Conservation (phyloP, 75 land plant genomes). For the Picea glauca region DNA sequence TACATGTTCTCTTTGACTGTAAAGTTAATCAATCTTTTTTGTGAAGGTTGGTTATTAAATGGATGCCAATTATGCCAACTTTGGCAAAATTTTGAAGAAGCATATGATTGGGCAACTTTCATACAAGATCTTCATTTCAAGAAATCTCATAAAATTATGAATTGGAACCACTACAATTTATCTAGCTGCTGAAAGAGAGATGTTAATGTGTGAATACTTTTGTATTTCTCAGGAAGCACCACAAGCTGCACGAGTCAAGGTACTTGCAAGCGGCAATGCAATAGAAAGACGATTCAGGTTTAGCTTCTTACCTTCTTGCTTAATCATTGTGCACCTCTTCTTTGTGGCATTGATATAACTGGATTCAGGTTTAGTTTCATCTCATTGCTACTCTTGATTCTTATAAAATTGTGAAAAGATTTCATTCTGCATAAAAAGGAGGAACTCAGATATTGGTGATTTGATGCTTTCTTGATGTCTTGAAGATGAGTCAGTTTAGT, state of each 20-base stretch:
- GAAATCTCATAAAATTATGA: background rate
- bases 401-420: background rate
- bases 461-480: background rate
- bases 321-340: background rate
- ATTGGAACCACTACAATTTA: background rate
- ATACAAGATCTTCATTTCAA: background rate
- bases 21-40: background rate
- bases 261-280: constrained; percentile 89
- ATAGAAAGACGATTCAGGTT: constrained; percentile 94
- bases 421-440: background rate
- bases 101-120: background rate
- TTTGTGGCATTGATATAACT: constrained; percentile 5
- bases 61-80: background rate
- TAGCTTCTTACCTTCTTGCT: background rate
- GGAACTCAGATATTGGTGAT: background rate
- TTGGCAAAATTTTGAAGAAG: too few species aligned
- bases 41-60: background rate
- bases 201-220: background rate
- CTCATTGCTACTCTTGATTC: background rate
- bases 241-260: constrained; percentile 94
- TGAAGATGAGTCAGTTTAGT: background rate
- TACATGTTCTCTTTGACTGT: background rate
- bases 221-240: constrained; percentile 66
- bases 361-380: background rate
- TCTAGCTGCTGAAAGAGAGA: background rate